Base-by-base conservation (phyloP, 768 basidiomycete genomes). In the Suillus luteus region DNA sequence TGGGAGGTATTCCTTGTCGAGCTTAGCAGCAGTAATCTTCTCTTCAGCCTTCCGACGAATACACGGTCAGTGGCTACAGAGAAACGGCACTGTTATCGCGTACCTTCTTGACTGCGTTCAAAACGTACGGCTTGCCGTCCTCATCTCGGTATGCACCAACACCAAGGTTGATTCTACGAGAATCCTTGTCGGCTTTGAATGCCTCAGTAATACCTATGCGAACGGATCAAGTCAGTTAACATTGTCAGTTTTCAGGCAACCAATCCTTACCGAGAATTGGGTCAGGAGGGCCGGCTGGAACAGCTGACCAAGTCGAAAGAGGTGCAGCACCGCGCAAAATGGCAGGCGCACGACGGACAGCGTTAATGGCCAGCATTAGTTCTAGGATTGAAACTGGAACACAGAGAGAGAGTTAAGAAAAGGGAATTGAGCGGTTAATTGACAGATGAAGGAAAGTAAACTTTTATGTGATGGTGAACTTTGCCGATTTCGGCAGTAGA, bases 61-160 rank as follows among this genome's bases (percentile, higher is more conserved):
- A 22, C 8, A 40, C 57, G 10, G 24, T 70, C 17, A 65, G 46
- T 27, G 24, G 41, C 55, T 22, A 27, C 33, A 24, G 40, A 62
- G 41, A 69, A 35, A 57, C n/a, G 4, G 48, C 11, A 38, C 41
- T 41, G 31, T 37, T 11, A 57, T 37, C 48, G 57, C 69, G 60
- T 55, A 90, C 95, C 86, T 94, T 93, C 77, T 91, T 88, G 43
- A 99, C 97, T 49, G 89, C 87, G 54, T 84, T 88, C 62, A 99
- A 82, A 62, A 99, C 88, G 75, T 95, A 99, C 6, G 96, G 96
- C 79, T 97, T 98, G 62, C 97, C 97, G 61, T 90, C 83, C 67
- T 87, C 93, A 70, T 99, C 95, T 65, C 97, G 86, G 83, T 95
- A 98, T 52, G 94, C 93, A 71, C 97, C 97, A 68, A 98, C 97